Conservation (phyloP, 352 stramenopile species). For the Plasmopara viticola region DNA sequence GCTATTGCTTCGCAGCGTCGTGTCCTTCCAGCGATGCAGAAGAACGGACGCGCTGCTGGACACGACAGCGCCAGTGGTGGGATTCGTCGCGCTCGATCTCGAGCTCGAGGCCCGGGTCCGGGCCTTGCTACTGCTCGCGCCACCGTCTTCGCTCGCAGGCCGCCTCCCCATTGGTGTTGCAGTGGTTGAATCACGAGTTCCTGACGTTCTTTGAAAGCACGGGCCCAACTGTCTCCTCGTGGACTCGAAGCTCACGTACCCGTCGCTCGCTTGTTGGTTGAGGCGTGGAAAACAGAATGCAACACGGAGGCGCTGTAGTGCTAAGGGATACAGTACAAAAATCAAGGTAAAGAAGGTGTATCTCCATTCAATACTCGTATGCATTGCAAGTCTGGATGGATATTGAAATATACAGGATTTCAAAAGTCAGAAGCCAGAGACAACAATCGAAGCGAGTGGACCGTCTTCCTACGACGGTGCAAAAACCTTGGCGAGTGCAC, state of each 20-base stretch:
- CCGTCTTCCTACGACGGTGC: too few species aligned
- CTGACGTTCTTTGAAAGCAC: slow-evolving; percentile 5
- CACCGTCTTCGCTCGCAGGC: slow-evolving; percentile 22
- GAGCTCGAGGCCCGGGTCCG: slow-evolving; percentile 5
- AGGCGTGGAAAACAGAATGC: slow-evolving; percentile 20
- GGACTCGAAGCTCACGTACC: slow-evolving; percentile 9
- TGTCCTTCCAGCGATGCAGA: slow-evolving; percentile 10
- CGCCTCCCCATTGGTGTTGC: slow-evolving; percentile 20
- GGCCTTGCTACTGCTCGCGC: slow-evolving; percentile 3
- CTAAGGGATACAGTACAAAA: neutral
- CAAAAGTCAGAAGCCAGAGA: too few species aligned
- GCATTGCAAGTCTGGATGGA: too few species aligned
- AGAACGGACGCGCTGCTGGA: slow-evolving; percentile 7
- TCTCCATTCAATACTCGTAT: too few species aligned
- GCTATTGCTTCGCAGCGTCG: slow-evolving; percentile 3
- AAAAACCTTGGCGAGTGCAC: too few species aligned
- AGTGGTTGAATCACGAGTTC: slow-evolving; percentile 6
- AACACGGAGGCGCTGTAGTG: slow-evolving; percentile 4
- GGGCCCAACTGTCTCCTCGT: slow-evolving; percentile 9
- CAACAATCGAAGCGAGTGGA: too few species aligned
- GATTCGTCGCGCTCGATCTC: neutral
- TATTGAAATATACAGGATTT: too few species aligned
- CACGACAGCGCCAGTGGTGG: slow-evolving; percentile 1
- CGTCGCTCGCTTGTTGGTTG: slow-evolving; percentile 9
- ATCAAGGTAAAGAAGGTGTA: neutral